Evolutionary conservation across 2,329 filamentous ascomycete genomes (phyloP), one percentile per base, ranked within the genome.

Genomic region (Colletotrichum orchidophilum): DNA sequence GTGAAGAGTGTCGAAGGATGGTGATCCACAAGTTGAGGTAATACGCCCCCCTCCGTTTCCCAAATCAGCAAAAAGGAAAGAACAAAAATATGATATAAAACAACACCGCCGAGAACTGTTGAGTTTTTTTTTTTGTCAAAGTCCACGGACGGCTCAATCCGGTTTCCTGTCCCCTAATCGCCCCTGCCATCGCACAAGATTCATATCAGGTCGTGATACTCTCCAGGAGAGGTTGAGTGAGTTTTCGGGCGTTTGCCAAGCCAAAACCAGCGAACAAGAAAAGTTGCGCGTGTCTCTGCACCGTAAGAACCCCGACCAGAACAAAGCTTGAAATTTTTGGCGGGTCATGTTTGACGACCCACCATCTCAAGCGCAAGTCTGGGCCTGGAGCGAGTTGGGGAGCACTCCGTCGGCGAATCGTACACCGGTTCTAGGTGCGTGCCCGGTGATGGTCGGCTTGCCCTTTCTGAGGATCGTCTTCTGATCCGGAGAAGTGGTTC

Each of bases 401-500:
- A 80, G 81, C 71, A 79, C 75, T 72, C 78, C 80, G 66, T 84
- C 83, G 74, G 78, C 82, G 72, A 84, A 84, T 73, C 82, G 83
- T 63, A 84, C 83, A 74, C 77, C 80, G 75, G 81, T 80, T 73
- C 79, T 70, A 74, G 81, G 81, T 74, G 79, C 77, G 75, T 82
- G 81, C 72, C 78, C 78, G 39, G 78, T 79, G 73, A 81, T 75
- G 75, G 80, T 78, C 76, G 81, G 77, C 77, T 77, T 83, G 79
- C 79, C 80, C 76, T 83, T 84, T 78, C 81, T 83, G 73, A 83
- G 80, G 75, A 83, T 83, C 78, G 83, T 81, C 77, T 83, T 85
- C 67, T 70, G 79, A 79, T 83, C 79, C 68, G 79, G 77, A 75
- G 81, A 81, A 77, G 79, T 76, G 73, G 74, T 75, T 77, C 74